Evolutionary conservation across 1,284 basidiomycete genomes (phyloP), one percentile per base, ranked within the genome.

Genomic region (Papiliotrema terrestris): DNA sequence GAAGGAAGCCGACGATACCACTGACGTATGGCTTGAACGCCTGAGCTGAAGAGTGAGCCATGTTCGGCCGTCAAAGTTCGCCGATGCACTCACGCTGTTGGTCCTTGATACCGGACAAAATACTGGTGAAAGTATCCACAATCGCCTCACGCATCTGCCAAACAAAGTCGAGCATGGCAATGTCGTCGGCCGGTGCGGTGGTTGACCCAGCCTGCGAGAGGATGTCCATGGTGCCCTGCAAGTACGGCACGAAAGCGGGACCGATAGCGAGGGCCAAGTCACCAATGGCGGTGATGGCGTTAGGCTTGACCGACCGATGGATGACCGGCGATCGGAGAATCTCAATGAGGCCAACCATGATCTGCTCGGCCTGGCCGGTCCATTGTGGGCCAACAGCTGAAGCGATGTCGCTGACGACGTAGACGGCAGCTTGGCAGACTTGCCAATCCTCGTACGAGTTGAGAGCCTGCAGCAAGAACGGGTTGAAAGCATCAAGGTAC

Each of bases 231-330:
- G 91, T 91, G 9, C 89, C 90, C 57, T 86, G 84, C 48, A 97
- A 81, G 77, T 89, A 98, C 1, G 92, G 92, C 68, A 90, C 88
- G 73, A 97, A 99, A 13, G 80, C 80, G 9, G 84, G 79, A 1
- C 91, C 92, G 60, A 97, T 88, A 1, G 96, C 94, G 22, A 98
- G 82, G 8, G 94, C 95, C 62, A 99, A 89, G 73, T 99, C 95
- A 37, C 96, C 96, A 69, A 99, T 98, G 77, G 91, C 93, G 15
- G 89, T 87, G 58, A 98, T 79, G 65, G 98, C 92, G 15, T 89
- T 87, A 43, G 98, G 95, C 82, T 99, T 99, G 71, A 98, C 96
- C 63, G 89, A 90, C 52, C 95, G 84, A 73, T 93, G 89, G 56
- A 98, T 81, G 38, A 91, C 85, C 0, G 94, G 87, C 65, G 89